Conservation (phyloP, 306 rosid species). For the Astragalus membranaceus region DNA sequence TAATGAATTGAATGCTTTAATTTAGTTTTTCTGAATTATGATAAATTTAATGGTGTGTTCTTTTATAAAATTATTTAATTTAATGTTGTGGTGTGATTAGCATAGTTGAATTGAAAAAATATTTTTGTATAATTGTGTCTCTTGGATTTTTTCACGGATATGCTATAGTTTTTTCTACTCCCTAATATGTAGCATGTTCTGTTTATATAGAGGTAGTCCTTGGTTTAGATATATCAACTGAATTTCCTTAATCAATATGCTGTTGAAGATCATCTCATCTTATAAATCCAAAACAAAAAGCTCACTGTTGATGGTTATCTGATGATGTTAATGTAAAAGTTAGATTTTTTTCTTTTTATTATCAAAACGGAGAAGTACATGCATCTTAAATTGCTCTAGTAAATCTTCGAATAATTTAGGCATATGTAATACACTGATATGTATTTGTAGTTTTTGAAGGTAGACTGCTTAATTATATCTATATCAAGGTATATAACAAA, state of each 20-base stretch:
- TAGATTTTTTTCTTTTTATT: neutral
- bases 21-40: constrained; percentile 9
- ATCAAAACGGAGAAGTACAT: no score
- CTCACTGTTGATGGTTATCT: neutral
- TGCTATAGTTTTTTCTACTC: constrained; percentile 6
- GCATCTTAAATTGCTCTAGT: neutral
- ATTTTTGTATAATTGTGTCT: neutral
- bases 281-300: neutral
- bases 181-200: neutral
- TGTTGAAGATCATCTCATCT: constrained; percentile 11
- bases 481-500: neutral
- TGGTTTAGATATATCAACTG: neutral
- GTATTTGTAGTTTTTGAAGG: neutral
- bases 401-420: neutral
- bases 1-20: neutral
- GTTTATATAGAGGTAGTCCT: neutral
- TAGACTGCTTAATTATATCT: neutral
- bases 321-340: neutral
- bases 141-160: neutral
- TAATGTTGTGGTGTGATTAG: neutral
- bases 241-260: neutral
- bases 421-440: neutral
- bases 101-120: neutral
- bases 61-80: neutral
- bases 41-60: neutral